Percentiles rank a stretch among this genome's conserved stretches.
Evolutionary conservation across 148 eudicot species (phyloP).

Genomic region (Silene latifolia): DNA sequence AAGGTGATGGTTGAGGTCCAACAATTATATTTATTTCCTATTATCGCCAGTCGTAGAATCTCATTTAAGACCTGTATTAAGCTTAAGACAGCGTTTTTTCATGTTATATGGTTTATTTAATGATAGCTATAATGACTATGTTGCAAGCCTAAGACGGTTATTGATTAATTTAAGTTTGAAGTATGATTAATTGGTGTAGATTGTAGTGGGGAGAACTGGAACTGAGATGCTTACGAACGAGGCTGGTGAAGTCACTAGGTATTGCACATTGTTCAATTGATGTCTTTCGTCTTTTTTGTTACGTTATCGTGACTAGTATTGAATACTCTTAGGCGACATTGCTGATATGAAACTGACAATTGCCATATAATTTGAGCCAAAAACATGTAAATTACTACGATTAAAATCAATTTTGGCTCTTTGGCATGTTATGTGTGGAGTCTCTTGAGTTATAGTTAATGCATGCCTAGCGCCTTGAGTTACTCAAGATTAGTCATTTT

Average conservation of each 20-base stretch:
- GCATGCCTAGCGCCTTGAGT: neutral
- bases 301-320: neutral
- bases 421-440: neutral
- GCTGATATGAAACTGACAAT: neutral
- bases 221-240: constrained; percentile 93
- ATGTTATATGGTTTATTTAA: too few relatives aligned
- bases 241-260: constrained; percentile 99
- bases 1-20: too few relatives aligned
- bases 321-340: too few relatives aligned
- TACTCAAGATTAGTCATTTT: neutral
- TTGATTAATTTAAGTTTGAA: neutral
- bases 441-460: neutral
- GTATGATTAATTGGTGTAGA: constrained; percentile 37
- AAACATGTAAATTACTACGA: neutral
- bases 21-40: too few relatives aligned
- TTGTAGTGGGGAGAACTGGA: constrained; percentile 89
- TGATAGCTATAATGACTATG: too few relatives aligned
- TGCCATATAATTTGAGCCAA: neutral
- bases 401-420: neutral
- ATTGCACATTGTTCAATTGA: constrained; percentile 9
- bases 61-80: too few relatives aligned
- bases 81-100: too few relatives aligned
- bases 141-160: neutral
- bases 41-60: neutral
- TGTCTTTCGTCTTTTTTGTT: neutral